Evolutionary conservation across 768 basidiomycete genomes (phyloP), one percentile per base, ranked within the genome.

Genomic region (Suillus decipiens): DNA sequence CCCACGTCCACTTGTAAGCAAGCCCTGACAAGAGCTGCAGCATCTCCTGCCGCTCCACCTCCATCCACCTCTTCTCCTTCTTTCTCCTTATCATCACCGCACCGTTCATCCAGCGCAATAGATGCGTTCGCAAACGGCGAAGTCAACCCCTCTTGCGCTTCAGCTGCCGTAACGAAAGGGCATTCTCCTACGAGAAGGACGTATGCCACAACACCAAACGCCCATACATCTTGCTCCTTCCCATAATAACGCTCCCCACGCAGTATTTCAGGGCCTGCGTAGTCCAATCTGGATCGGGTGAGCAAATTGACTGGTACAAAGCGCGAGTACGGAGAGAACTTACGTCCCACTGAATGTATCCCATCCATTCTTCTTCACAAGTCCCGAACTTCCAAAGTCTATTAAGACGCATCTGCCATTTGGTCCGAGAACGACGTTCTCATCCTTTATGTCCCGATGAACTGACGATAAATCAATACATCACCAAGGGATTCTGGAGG

Each of bases 221-320:
- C 96, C 96, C 96, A 99, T 3, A 98, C 92, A 69, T 99, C 96
- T 76, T 98, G 96, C 73, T 96, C 95, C 72, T 95, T 96, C 41
- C 96, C 97, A 66, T 91, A 84, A 74, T 99, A 99, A 57, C 92
- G 86, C 73, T 97, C 95, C 3, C 96, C 96, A 19, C 94, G 88
- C 36, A 99, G 78, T 62, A 99, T 99, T 75, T 99, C 96, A 43
- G 96, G 97, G 10, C 92, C 93, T 17, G 96, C 96, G 72, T 98
- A 99, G 75, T 96, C 95, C 68, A 95, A 79, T 19, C 93, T 94
- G 65, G 59, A 59, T 63, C 57, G 50, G 47, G 59, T 36, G 62
- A 59, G 64, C 37, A 22, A 68, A 71, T 43, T 58, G 48, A 54
- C 55, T 12, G 9, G 15, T 50, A 19, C 17, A 57, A 41, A 28